Evolutionary conservation across 129 eudicot genomes (phyloP).

Genomic region (Kitagawia praeruptora): DNA sequence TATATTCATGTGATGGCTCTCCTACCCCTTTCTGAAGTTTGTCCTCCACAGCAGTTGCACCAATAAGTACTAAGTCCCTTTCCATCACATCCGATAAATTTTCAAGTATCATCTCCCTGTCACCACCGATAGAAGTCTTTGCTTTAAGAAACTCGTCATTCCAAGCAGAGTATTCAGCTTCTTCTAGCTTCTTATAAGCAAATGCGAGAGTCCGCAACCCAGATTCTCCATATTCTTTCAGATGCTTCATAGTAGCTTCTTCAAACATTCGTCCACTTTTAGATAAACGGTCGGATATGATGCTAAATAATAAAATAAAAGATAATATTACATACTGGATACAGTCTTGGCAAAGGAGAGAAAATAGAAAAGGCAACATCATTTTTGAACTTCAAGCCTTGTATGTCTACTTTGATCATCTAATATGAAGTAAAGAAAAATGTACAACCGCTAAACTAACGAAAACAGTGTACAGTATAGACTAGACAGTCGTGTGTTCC

Average conservation of each 20-base stretch:
- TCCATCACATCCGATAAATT: constrained; percentile 71
- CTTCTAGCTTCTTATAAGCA: constrained; percentile 75
- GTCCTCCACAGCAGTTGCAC: constrained; percentile 99
- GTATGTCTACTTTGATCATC: not conserved
- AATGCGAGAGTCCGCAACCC: constrained; percentile 90
- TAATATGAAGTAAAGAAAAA: not conserved
- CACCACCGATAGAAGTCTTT: constrained; percentile 74
- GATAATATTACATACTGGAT: constrained; percentile 4
- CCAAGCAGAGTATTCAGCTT: constrained; percentile 70
- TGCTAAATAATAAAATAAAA: constrained; percentile 41
- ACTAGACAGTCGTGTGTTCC: not conserved
- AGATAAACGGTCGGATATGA: constrained; percentile 75
- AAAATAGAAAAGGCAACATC: not conserved
- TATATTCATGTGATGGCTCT: not conserved
- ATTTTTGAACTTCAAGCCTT: not conserved
- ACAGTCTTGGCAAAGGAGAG: constrained; percentile 3
- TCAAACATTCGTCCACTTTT: constrained; percentile 64
- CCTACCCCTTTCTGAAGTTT: constrained; percentile 86
- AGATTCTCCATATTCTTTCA: constrained; percentile 89
- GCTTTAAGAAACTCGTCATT: constrained; percentile 79
- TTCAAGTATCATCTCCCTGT: constrained; percentile 80
- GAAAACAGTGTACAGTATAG: not conserved
- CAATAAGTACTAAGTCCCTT: constrained; percentile 76
- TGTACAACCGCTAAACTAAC: not conserved
- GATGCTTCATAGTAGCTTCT: constrained; percentile 73